These are phyloP conservation scores for Eragrostis curvula DNA, from an alignment of 176 grass and related monocot species.

Conservation along the genomic window DNA sequence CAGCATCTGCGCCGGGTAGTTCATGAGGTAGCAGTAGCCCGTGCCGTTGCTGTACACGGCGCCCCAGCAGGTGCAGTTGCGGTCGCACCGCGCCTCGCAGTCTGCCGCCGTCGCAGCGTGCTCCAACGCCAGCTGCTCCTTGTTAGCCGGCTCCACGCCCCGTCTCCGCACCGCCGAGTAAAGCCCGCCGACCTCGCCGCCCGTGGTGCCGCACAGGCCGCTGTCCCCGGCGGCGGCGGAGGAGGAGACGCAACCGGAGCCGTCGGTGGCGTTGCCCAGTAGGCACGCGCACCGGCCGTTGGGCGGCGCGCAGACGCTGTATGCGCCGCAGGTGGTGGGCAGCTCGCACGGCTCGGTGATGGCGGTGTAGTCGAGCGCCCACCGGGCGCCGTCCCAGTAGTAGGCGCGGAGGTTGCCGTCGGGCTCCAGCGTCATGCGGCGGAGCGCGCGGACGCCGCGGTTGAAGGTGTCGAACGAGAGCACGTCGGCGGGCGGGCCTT, in stretches of 20 bases:
- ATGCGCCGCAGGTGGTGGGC: conserved; percentile 72
- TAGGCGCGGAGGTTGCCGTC: conserved; percentile 82
- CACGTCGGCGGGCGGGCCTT: conserved; percentile 61
- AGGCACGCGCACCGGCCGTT: conserved; percentile 61
- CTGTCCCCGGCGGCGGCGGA: conserved; percentile 16
- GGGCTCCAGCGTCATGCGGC: conserved; percentile 79
- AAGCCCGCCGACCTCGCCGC: conserved; percentile 37
- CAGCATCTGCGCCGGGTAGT: conserved; percentile 79
- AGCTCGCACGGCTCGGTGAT: conserved; percentile 69
- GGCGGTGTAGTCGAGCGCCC: conserved; percentile 68
- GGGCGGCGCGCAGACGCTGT: conserved; percentile 58
- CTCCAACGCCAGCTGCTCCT: conserved; percentile 51
- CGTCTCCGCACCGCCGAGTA: conserved; percentile 52
- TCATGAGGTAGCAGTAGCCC: conserved; percentile 74
- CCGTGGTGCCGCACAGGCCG: conserved; percentile 36
- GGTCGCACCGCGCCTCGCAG: conserved; percentile 73
- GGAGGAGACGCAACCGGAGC: conserved; percentile 36
- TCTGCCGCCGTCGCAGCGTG: conserved; percentile 54
- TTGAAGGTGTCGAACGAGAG: conserved; percentile 87
- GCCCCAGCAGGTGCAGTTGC: conserved; percentile 92
- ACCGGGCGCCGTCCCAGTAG: conserved; percentile 71
- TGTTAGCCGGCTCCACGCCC: conserved; percentile 81
- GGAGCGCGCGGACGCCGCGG: conserved; percentile 49
- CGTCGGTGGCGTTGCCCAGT: conserved; percentile 54
- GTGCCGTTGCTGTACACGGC: conserved; percentile 83